Evolutionary conservation across 2,329 filamentous ascomycete species (phyloP).

Genomic region (Aspergillus tamarii): DNA sequence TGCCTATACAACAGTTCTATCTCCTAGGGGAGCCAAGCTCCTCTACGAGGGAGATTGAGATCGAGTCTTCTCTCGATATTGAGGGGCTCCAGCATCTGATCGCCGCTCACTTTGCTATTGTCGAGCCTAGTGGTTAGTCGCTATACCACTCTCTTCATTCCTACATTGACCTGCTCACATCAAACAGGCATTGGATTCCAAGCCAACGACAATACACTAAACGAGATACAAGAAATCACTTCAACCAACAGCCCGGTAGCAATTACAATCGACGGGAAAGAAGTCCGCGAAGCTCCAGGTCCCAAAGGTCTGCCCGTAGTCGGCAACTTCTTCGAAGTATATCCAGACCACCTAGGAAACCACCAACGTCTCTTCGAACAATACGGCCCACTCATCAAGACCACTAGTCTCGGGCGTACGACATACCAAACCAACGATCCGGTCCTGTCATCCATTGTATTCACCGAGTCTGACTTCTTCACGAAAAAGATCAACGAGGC

Average conservation of each 20-base stretch:
- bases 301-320: slow-evolving; percentile 40
- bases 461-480: slow-evolving; percentile 57
- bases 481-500: slow-evolving; percentile 52
- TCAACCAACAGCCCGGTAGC: slow-evolving; percentile 14
- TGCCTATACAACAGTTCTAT: slow-evolving; percentile 26
- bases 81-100: slow-evolving; percentile 25
- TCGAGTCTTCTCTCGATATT: slow-evolving; percentile 23
- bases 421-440: slow-evolving; percentile 58
- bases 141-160: not conserved
- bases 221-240: not conserved
- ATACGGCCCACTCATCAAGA: slow-evolving; percentile 58
- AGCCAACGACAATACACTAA: not conserved
- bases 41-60: slow-evolving; percentile 23
- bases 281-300: slow-evolving; percentile 27
- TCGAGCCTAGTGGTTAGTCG: slow-evolving; percentile 26
- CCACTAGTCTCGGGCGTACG: slow-evolving; percentile 55
- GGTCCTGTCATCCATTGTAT: slow-evolving; percentile 48
- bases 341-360: slow-evolving; percentile 62
- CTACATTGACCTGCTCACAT: not conserved
- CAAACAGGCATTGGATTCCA: not conserved
- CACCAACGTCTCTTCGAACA: slow-evolving; percentile 58
- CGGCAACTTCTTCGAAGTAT: slow-evolving; percentile 60
- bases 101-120: slow-evolving; percentile 30
- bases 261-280: slow-evolving; percentile 32
- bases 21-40: slow-evolving; percentile 25